phyloP scores from a whole-genome alignment of 2,329 filamentous ascomycete genomes.

The Ophiostoma australiae region DNA sequence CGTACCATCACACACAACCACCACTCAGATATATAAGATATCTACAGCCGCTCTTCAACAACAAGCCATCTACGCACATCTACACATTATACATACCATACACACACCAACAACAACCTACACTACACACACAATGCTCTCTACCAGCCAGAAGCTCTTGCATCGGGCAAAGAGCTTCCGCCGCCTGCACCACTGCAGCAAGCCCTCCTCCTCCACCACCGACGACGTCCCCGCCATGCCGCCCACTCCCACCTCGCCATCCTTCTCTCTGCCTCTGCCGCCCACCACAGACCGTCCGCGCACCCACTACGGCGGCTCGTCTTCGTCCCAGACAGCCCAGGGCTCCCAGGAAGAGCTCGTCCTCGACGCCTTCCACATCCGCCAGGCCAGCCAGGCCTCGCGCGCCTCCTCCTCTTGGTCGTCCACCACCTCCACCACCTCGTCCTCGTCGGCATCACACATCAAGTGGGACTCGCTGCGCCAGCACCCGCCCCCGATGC shows the following conservation, averaged over 20 bases:
- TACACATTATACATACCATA: neutral
- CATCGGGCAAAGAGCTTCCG: slow-evolving; percentile 26
- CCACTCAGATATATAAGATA: neutral
- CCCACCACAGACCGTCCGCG: slow-evolving; percentile 5
- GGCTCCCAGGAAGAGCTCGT: slow-evolving; percentile 6
- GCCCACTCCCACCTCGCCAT: slow-evolving; percentile 1
- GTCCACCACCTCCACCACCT: slow-evolving; percentile 19
- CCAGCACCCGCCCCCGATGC: slow-evolving; percentile 29
- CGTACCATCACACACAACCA: neutral
- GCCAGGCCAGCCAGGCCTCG: slow-evolving; percentile 27
- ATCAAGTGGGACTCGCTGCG: slow-evolving; percentile 35
- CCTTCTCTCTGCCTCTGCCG: neutral
- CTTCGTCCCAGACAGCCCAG: neutral
- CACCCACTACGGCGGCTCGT: neutral
- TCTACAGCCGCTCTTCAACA: neutral
- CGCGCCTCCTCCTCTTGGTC: slow-evolving; percentile 29
- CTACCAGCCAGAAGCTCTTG: slow-evolving; percentile 24
- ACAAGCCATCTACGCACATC: neutral
- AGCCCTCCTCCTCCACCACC: slow-evolving; percentile 1
- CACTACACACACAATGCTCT: slow-evolving; percentile 19
- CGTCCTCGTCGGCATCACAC: slow-evolving; percentile 9
- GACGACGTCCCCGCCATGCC: slow-evolving; percentile 20
- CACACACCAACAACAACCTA: neutral
- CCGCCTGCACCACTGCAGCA: slow-evolving; percentile 21
- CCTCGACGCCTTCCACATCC: slow-evolving; percentile 22